Evolutionary conservation across 257 asterid species (phyloP).

Genomic region (Coffea eugenioides): DNA sequence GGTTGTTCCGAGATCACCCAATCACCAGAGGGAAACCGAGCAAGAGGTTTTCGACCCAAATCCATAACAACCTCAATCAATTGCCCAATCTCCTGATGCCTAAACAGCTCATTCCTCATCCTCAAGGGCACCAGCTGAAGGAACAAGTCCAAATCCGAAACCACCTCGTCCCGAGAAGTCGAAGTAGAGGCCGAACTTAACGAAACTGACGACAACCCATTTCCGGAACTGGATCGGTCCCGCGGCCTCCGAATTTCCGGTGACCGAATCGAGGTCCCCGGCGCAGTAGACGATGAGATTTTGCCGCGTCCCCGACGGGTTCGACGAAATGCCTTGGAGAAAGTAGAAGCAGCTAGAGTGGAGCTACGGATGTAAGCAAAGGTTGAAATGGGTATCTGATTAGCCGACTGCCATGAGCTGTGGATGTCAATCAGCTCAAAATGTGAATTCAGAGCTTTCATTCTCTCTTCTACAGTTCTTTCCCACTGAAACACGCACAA

Average conservation of each 20-base stretch:
- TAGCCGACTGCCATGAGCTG: conserved; percentile 60
- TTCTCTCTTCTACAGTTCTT: conserved; percentile 19
- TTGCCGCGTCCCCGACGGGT: conserved; percentile 45
- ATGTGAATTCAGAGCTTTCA: conserved; percentile 73
- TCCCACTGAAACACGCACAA: background rate
- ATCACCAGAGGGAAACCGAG: conserved; percentile 92
- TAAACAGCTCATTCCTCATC: conserved; percentile 66
- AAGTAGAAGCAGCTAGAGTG: conserved; percentile 21
- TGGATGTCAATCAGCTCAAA: conserved; percentile 67
- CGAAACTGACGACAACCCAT: conserved; percentile 53
- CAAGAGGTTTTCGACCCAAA: conserved; percentile 93
- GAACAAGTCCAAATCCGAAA: conserved; percentile 84
- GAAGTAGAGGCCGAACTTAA: conserved; percentile 47
- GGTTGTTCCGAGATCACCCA: conserved; percentile 74
- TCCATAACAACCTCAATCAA: conserved; percentile 96
- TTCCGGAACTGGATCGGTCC: conserved; percentile 42
- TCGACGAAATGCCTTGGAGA: conserved; percentile 73
- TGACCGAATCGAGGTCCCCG: conserved; percentile 41
- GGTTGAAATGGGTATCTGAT: conserved; percentile 61
- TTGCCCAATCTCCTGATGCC: conserved; percentile 62
- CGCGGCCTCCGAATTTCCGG: conserved; percentile 77
- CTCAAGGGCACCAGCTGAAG: conserved; percentile 75
- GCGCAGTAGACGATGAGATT: conserved; percentile 48
- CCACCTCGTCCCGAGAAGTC: conserved; percentile 49
- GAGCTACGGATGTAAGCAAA: conserved; percentile 42